Evolutionary conservation across 1,284 basidiomycete species (phyloP), one percentile per base, ranked within the genome.

Genomic region (Melampsora abietis-canadensis): DNA sequence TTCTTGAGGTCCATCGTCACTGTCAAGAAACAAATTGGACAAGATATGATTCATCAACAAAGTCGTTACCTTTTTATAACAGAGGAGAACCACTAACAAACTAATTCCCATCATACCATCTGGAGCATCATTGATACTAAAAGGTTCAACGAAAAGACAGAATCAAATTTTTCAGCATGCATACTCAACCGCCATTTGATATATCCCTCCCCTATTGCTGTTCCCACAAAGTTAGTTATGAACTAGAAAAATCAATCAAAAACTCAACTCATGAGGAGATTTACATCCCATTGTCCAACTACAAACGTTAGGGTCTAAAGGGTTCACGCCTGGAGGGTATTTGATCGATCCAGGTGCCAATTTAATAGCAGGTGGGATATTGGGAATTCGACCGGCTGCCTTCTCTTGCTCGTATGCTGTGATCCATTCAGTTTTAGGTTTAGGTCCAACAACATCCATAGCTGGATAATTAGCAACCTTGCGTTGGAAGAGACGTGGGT

Each of bases 341-440:
- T 34, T 31, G 24, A 75, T 44, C 17, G 3, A 37, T 44, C 54
- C 54, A 14, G 63, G 31, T 30, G 44, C 27, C 44, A 64, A 59
- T 61, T 75, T 75, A 31, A 84, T 84, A 5, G 88, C 83, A 59
- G 80, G 77, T 14, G 89, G 87, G 70, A 91, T 84, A 78, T 87
- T 80, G 10, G 92, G 91, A 69, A 93, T 91, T 78, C 86, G 87
- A 62, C 89, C 89, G 4, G 87, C 86, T n/a, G 84, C 78, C 48
- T 88, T 84, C 47, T 89, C 90, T 6, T 83, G 84, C 75, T 86
- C 84, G 78, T 91, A 84, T 8, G 90, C 89, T 80, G 87, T 84
- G 44, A 86, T 81, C 91, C 92, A 93, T 59, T 82, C 83, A 73
- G 90, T 89, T 76, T 89, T 84, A 17, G 81, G 76, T 27, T 80